Evolutionary conservation across 116 monocot genomes (phyloP).

Genomic region (Dioscorea cayenensis): DNA sequence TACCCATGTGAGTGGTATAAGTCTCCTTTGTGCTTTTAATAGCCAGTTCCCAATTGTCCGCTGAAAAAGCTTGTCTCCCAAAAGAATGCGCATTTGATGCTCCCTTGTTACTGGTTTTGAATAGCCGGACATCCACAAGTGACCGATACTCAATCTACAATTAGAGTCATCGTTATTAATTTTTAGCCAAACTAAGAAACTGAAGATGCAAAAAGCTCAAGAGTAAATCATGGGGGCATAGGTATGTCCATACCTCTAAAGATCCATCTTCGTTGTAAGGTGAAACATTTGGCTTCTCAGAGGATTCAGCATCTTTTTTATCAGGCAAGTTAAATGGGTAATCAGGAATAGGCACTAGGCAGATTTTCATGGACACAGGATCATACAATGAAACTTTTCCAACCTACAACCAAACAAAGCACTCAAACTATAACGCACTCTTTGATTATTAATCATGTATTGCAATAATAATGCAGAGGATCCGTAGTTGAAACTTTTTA

Average conservation of each 20-base stretch:
- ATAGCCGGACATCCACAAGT: slow-evolving; percentile 64
- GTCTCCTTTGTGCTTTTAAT: not conserved
- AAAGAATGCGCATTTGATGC: not conserved
- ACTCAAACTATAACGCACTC: not conserved
- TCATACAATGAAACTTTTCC: slow-evolving; percentile 70
- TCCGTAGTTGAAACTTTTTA: not conserved
- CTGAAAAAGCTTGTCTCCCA: not conserved
- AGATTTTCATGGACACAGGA: slow-evolving; percentile 26
- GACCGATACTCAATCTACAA: slow-evolving; percentile 56
- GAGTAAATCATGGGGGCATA: too few species aligned
- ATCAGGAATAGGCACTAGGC: slow-evolving; percentile 47
- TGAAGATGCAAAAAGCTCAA: not conserved
- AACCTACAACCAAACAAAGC: slow-evolving; percentile 40
- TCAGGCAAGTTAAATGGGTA: slow-evolving; percentile 34
- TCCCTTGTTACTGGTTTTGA: slow-evolving; percentile 15
- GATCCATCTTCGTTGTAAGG: slow-evolving; percentile 34
- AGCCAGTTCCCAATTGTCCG: slow-evolving; percentile 8
- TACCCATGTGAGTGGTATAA: not conserved
- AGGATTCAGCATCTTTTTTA: slow-evolving; percentile 16
- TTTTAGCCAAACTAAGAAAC: not conserved
- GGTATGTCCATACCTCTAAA: slow-evolving; percentile 17
- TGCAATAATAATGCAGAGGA: too few species aligned
- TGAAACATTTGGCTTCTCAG: not conserved
- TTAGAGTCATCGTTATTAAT: not conserved
- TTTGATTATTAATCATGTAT: not conserved